These are phyloP conservation scores for Pichia sp. DNA, from an alignment of 1,139 yeast genomes.

Conservation along the genomic window DNA sequence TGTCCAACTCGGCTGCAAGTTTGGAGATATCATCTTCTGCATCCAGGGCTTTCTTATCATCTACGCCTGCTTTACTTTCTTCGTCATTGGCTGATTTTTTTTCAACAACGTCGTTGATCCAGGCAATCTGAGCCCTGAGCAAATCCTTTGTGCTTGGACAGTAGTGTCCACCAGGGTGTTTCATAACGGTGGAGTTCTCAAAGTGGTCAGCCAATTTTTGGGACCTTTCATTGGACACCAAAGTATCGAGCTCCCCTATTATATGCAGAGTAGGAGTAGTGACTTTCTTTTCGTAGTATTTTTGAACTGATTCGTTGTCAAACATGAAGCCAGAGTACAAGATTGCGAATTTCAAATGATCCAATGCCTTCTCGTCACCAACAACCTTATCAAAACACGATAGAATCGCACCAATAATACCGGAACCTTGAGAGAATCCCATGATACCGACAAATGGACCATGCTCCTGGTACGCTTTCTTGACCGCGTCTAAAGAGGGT, in stretches of 20 bases:
- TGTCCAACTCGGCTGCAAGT: slow-evolving; percentile 23
- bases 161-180: slow-evolving; percentile 81
- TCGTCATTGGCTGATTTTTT: slow-evolving; percentile 15
- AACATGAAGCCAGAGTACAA: slow-evolving; percentile 73
- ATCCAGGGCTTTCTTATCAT: background rate
- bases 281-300: slow-evolving; percentile 39
- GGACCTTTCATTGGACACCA: slow-evolving; percentile 70
- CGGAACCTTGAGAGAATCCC: slow-evolving; percentile 95
- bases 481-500: slow-evolving; percentile 45
- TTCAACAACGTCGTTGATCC: slow-evolving; percentile 24
- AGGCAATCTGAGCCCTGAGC: slow-evolving; percentile 30
- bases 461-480: slow-evolving; percentile 47
- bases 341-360: slow-evolving; percentile 55
- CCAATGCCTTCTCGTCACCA: slow-evolving; percentile 26
- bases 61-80: slow-evolving; percentile 4
- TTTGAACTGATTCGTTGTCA: slow-evolving; percentile 45
- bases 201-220: slow-evolving; percentile 51
- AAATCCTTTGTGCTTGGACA: slow-evolving; percentile 67
- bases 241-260: slow-evolving; percentile 81
- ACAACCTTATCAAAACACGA: slow-evolving; percentile 33
- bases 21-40: slow-evolving; percentile 22
- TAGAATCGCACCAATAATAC: slow-evolving; percentile 56
- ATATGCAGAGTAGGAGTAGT: slow-evolving; percentile 64
- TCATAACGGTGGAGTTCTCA: slow-evolving; percentile 42
- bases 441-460: slow-evolving; percentile 88